Percentiles rank a stretch among this genome's conserved stretches.
phyloP scores from a whole-genome alignment of 2,329 filamentous ascomycete species.

The Hirsutella rhossiliensis region DNA sequence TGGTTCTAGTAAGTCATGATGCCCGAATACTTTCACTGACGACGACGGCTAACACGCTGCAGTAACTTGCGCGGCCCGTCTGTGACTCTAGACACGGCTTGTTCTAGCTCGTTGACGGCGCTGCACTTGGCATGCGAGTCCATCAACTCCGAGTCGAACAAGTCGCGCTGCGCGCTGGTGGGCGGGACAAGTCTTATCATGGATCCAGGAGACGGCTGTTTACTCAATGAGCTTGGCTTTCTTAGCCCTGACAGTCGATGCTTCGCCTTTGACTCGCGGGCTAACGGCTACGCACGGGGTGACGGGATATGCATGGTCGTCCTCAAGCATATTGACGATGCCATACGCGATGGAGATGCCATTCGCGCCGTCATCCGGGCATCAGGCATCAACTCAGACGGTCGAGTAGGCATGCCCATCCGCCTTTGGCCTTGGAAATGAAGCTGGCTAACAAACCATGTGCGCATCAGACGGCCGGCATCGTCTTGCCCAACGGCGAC shows the following conservation, averaged over 20 bases:
- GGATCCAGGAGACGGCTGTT: neutral
- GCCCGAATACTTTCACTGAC: neutral
- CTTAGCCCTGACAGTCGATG: neutral
- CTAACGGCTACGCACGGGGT: constrained; percentile 1
- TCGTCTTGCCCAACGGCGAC: neutral
- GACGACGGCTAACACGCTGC: neutral
- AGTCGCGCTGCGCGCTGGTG: neutral
- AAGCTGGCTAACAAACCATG: neutral
- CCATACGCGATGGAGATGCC: neutral
- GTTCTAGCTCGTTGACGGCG: neutral
- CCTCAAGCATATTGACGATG: neutral
- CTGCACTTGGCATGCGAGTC: constrained; percentile 1
- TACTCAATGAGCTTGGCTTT: neutral
- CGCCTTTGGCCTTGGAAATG: neutral
- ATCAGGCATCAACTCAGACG: neutral
- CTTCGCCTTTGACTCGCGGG: constrained; percentile 1
- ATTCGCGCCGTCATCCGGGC: neutral
- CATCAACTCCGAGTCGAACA: neutral
- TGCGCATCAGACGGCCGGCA: neutral
- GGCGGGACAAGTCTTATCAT: neutral
- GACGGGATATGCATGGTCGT: neutral
- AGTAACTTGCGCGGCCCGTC: constrained; percentile 1
- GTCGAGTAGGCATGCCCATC: neutral
- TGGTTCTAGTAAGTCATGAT: neutral
- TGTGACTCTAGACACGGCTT: neutral